Evolutionary conservation across 1,139 yeast genomes (phyloP).

Genomic region (Protomyces macrosporus): DNA sequence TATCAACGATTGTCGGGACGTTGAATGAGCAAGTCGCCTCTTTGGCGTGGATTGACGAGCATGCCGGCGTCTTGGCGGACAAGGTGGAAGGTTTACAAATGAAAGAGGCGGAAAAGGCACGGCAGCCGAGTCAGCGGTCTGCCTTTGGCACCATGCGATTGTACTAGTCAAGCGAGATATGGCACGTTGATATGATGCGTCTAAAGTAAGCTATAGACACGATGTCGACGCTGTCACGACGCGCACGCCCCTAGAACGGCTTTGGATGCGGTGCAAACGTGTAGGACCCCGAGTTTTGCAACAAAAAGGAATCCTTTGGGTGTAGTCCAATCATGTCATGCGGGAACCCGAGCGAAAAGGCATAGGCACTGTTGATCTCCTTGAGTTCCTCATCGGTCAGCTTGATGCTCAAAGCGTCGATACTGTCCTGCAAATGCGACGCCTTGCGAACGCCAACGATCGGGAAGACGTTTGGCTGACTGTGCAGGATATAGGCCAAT

Average conservation of each 20-base stretch:
- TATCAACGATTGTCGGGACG: slow-evolving; percentile 64
- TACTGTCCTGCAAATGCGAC: slow-evolving; percentile 31
- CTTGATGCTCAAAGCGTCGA: slow-evolving; percentile 29
- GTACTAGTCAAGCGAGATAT: background rate
- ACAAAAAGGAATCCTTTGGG: background rate
- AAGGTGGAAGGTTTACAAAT: slow-evolving; percentile 48
- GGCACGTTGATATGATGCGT: no score
- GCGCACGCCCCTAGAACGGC: background rate
- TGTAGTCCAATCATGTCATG: slow-evolving; percentile 9
- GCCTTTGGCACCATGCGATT: background rate
- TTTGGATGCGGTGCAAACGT: background rate
- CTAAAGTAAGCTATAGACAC: no score
- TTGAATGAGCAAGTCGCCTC: slow-evolving; percentile 86
- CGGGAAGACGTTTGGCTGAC: slow-evolving; percentile 34
- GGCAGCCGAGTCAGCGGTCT: background rate
- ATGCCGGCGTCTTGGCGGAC: slow-evolving; percentile 62
- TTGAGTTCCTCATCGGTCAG: slow-evolving; percentile 30
- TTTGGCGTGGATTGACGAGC: slow-evolving; percentile 75
- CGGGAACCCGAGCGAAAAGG: slow-evolving; percentile 12
- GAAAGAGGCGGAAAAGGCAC: background rate
- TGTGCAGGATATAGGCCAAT: slow-evolving; percentile 34
- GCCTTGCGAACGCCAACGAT: slow-evolving; percentile 32
- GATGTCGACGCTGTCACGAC: no score
- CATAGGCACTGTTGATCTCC: slow-evolving; percentile 6
- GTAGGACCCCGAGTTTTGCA: background rate